Base-by-base conservation (phyloP, 352 stramenopile species). In the Phytophthora sp. region DNA sequence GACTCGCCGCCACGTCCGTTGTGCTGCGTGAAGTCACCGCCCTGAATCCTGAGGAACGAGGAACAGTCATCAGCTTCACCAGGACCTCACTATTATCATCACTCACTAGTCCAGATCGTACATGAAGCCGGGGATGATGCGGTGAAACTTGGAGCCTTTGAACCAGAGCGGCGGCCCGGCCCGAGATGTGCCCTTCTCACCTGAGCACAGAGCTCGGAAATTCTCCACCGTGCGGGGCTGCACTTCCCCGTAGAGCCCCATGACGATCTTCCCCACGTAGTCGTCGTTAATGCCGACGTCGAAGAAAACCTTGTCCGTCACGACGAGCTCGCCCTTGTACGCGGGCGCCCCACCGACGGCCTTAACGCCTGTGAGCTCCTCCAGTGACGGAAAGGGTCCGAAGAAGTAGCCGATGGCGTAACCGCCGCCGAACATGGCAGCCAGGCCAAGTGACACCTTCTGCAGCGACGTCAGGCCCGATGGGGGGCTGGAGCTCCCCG, bases 81-180 rank as follows among this genome's bases (percentile, higher is more conserved):
- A 46, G 7, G 15, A 50, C 29, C 29, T 11, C 29, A 33, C 12
- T 12, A 52, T 16, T 21, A 52, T 7, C 35, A 52, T 24, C 9
- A 42, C 30, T 20, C 39, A 3, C n/a, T n/a, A n/a, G n/a, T n/a
- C n/a, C 44, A 63, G 81, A 57, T 6, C 86, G 29, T 81, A 94
- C 92, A 96, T 97, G 74, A 97, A 97, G 39, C 94, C 84, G 2
- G 91, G 96, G 71, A 99, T 99, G 38, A 99, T 97, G 41, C 97
- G 88, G 81, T 99, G 97, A 80, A 99, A 99, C 1, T 63, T 74
- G 31, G 79, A 80, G 57, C 71, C 94, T 72, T 99, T 99, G 83
- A 96, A 99, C 80, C 98, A 94, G 9, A 99, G 79, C 20, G 92
- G 80, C 67, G 98, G 99, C n/a, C 96, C 96, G 4, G 80, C 86